These are phyloP conservation scores for rapeseed (Brassica napus) DNA, from an alignment of 345 rosid genomes.

Conservation along the genomic window DNA sequence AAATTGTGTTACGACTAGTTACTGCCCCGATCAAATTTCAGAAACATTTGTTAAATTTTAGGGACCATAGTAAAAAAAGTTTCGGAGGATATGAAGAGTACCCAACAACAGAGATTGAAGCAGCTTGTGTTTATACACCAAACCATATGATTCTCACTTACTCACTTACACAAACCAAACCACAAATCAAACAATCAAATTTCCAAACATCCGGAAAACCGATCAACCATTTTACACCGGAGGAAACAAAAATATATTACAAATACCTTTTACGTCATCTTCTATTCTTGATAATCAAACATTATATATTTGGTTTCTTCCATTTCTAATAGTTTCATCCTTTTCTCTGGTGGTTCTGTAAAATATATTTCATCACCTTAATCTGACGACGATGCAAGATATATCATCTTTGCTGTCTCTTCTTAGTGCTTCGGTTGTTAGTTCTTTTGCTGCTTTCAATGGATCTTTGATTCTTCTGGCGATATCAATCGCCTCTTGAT, in stretches of 20 bases:
- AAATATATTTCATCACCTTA: conserved; percentile 46
- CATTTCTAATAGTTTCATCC: conserved; percentile 1
- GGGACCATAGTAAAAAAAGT: not conserved
- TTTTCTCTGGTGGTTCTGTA: not conserved
- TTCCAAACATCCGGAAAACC: conserved; percentile 22
- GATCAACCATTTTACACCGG: conserved; percentile 30
- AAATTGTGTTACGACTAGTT: not conserved
- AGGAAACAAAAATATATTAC: not conserved
- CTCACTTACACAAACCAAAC: conserved; percentile 31
- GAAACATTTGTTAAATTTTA: not conserved
- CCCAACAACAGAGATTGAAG: not conserved
- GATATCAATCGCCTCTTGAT: conserved; percentile 76
- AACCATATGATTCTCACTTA: conserved; percentile 23
- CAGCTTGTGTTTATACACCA: conserved; percentile 31
- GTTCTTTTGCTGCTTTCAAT: conserved; percentile 70
- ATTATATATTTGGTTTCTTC: conserved; percentile 9
- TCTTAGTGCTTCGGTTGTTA: conserved; percentile 61
- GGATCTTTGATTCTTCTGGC: conserved; percentile 72
- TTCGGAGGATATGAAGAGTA: not conserved
- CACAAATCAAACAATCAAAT: conserved; percentile 33
- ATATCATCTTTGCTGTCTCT: conserved; percentile 78
- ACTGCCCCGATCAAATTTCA: not conserved
- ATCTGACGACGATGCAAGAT: conserved; percentile 72
- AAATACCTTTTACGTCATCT: conserved; percentile 5
- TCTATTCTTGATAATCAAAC: conserved; percentile 31